These are phyloP conservation scores for Aeschynomene evenia DNA, from an alignment of 306 rosid species.

Conservation along the genomic window DNA sequence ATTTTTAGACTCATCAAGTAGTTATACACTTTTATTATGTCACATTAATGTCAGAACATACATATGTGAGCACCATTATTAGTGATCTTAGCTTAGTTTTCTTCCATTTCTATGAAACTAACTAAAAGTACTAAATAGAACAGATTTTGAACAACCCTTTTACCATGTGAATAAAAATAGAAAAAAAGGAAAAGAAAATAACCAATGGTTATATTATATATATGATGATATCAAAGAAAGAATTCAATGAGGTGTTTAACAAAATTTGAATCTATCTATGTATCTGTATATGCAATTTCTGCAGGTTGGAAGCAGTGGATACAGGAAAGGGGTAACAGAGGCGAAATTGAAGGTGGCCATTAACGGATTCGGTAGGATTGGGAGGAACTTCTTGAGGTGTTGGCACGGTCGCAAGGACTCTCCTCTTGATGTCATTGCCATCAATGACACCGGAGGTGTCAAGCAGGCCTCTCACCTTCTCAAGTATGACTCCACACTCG, in stretches of 20 bases:
- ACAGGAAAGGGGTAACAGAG: slow-evolving; percentile 63
- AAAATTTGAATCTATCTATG: too few species aligned
- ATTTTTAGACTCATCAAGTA: not conserved
- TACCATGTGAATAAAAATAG: not conserved
- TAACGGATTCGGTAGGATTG: slow-evolving; percentile 94
- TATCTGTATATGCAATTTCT: not conserved
- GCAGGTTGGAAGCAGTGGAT: slow-evolving; percentile 64
- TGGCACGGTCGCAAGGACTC: slow-evolving; percentile 98
- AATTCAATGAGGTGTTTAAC: not conserved
- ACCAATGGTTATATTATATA: not conserved
- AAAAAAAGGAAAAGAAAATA: not conserved
- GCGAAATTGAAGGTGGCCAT: slow-evolving; percentile 94
- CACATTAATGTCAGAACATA: slow-evolving; percentile 13
- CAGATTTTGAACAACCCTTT: slow-evolving; percentile 3
- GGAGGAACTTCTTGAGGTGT: slow-evolving; percentile 95
- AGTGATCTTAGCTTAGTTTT: too few species aligned
- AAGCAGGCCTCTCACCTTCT: slow-evolving; percentile 99
- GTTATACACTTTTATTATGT: not conserved
- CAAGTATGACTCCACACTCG: slow-evolving; percentile 94
- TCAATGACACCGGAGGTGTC: slow-evolving; percentile 94
- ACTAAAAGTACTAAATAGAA: not conserved
- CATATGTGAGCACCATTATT: slow-evolving; percentile 1
- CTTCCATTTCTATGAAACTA: not conserved
- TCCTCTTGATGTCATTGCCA: slow-evolving; percentile 88
- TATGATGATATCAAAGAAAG: not conserved